phyloP scores from a whole-genome alignment of 345 rosid genomes.

The Sonneratia caseolaris region DNA sequence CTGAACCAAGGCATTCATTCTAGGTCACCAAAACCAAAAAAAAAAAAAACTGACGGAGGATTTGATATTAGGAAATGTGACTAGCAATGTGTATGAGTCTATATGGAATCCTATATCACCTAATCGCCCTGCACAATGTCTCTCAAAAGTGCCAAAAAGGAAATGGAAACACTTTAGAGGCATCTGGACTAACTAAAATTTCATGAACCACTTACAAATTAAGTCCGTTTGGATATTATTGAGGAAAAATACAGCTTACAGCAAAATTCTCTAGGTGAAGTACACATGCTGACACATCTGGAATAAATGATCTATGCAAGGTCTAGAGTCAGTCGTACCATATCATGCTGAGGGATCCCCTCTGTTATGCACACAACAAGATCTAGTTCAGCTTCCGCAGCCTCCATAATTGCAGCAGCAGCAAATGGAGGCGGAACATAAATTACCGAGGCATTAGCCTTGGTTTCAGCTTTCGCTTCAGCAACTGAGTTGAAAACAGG shows the following conservation, averaged over 20 bases:
- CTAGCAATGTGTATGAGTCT: not conserved
- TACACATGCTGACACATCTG: not conserved
- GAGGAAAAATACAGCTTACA: not conserved
- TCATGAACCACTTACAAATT: not conserved
- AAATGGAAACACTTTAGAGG: no score
- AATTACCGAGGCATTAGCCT: conserved; percentile 88
- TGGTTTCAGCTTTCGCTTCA: conserved; percentile 91
- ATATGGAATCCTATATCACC: not conserved
- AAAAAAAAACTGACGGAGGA: not conserved
- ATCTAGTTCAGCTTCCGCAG: conserved; percentile 78
- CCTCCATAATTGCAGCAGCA: conserved; percentile 96
- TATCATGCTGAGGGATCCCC: conserved; percentile 96
- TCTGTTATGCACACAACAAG: conserved; percentile 89
- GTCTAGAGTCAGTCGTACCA: conserved; percentile 34
- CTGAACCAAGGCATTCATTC: not conserved
- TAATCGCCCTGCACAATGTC: not conserved
- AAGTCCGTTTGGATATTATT: not conserved
- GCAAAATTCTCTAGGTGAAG: not conserved
- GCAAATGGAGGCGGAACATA: conserved; percentile 98
- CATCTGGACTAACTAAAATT: not conserved
- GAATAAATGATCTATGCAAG: not conserved
- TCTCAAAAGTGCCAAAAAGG: not conserved
- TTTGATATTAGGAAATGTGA: not conserved
- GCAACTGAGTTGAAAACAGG: conserved; percentile 89
- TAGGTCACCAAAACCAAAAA: not conserved